Conservation (phyloP, 441 rosid species). For the Sinapis alba region DNA sequence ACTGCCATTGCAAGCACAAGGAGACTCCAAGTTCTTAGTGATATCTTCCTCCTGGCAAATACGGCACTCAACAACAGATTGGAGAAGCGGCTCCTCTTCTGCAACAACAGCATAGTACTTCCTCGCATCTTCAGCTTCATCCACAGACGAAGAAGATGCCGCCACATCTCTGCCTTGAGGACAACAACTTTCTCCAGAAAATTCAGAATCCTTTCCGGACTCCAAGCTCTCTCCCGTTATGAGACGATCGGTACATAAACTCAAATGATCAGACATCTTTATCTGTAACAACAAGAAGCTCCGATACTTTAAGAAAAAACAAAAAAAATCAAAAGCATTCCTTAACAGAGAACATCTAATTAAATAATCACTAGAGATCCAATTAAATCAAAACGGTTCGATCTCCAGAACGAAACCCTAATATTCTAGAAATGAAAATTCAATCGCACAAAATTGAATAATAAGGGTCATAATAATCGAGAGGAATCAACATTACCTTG, state of each 20-base stretch:
- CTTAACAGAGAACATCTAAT: background rate
- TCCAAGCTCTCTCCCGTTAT: slow-evolving; percentile 51
- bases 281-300: slow-evolving; percentile 29
- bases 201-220: slow-evolving; percentile 42
- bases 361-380: background rate
- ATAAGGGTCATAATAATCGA: background rate
- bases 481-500: slow-evolving; percentile 24
- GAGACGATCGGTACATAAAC: slow-evolving; percentile 59
- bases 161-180: slow-evolving; percentile 40
- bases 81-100: slow-evolving; percentile 64
- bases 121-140: slow-evolving; percentile 42
- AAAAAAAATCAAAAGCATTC: background rate
- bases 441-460: slow-evolving; percentile 22
- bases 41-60: slow-evolving; percentile 79
- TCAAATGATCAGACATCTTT: slow-evolving; percentile 60
- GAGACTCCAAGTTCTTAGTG: slow-evolving; percentile 61
- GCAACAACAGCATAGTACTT: slow-evolving; percentile 36
- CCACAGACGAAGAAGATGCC: slow-evolving; percentile 46
- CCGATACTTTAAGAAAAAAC: background rate
- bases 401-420: slow-evolving; percentile 36
- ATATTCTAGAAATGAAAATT: slow-evolving; percentile 8
- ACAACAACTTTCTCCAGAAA: slow-evolving; percentile 55
- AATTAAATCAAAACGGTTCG: background rate
- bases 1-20: slow-evolving; percentile 80
- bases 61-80: slow-evolving; percentile 69